These are phyloP conservation scores for Jackrogersella multiformis DNA, from an alignment of 495 filamentous ascomycete species.

Conservation along the genomic window DNA sequence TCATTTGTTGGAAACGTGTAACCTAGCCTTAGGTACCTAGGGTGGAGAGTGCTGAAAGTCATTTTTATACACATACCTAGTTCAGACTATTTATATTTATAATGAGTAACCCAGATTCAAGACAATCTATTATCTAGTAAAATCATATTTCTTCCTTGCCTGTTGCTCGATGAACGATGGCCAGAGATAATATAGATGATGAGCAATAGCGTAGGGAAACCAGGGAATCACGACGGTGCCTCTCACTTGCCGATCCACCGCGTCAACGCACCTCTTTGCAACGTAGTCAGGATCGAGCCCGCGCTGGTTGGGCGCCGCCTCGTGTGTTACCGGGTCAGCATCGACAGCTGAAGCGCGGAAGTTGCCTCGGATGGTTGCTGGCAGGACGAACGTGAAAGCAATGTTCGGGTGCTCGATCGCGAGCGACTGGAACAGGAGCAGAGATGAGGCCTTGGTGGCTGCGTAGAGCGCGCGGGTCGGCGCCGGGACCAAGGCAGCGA, in stretches of 20 bases:
- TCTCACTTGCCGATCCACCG: constrained; percentile 35
- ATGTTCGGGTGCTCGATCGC: constrained; percentile 46
- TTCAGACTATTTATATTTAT: too few relatives aligned
- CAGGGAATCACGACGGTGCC: constrained; percentile 44
- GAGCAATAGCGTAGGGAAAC: constrained; percentile 45
- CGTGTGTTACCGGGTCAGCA: constrained; percentile 14
- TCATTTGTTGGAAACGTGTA: too few relatives aligned
- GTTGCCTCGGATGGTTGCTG: constrained; percentile 45
- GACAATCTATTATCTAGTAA: constrained; percentile 3
- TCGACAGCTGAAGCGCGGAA: constrained; percentile 48
- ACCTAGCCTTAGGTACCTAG: too few relatives aligned
- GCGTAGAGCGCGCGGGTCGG: constrained; percentile 47
- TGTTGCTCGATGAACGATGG: constrained; percentile 42
- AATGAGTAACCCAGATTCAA: background rate
- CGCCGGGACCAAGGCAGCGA: constrained; percentile 46
- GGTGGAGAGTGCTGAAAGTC: too few relatives aligned
- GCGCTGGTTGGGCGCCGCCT: constrained; percentile 29
- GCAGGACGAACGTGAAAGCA: constrained; percentile 41
- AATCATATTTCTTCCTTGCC: constrained; percentile 47
- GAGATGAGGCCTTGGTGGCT: constrained; percentile 45
- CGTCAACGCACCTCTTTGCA: constrained; percentile 35
- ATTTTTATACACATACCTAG: too few relatives aligned
- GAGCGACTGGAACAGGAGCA: constrained; percentile 46
- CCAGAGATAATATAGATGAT: constrained; percentile 45
- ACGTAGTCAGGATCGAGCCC: constrained; percentile 45